Evolutionary conservation across 2,329 filamentous ascomycete species (phyloP), one percentile per base, ranked within the genome.

Genomic region (Hymenoscyphus fraxineus): DNA sequence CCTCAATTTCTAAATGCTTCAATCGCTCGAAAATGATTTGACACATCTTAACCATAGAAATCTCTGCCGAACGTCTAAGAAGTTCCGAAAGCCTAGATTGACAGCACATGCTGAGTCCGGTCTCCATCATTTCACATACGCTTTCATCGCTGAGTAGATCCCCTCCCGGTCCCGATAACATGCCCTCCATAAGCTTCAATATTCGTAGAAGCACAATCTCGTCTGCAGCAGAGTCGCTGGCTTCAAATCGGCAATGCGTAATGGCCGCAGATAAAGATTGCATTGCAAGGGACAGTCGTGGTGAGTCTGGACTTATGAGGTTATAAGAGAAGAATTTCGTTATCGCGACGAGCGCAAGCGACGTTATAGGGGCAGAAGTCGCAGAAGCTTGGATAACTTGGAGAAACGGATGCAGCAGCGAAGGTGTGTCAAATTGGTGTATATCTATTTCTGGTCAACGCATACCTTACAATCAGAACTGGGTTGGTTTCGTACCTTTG

Each of bases 101-200:
- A 68, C 94, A 99, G 80, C 95, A 99, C 81, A 99, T 98, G 74
- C 93, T 97, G 69, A 99, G 79, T 1, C 94, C 95, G 1, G 93
- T 94, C 76, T 97, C 95, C 94, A 99, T 98, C 93, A 99, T 98
- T 76, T 97, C 93, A 76, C 96, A 99, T 12, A 99, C 93, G 74
- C 94, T 98, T 79, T 98, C 94, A 73, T 99, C 95, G 65, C 94
- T 96, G n/a, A 99, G 81, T 12, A 98, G 86, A 69, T 96, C 90
- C 44, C 95, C 95, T 38, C 94, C 93, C 0, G 93, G 92, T 0
- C 95, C 92, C 16, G 93, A 96, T 72, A 99, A 89, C 90, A 99
- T 97, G 73, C 93, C 91, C 78, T 99, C 95, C 95, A 99, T 99
- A 58, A 99, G 84, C 75, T 97, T 95, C 65, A 99, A 78, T 72